These are phyloP conservation scores for Puccinia polysora DNA, from an alignment of 1,284 basidiomycete species.

Conservation along the genomic window DNA sequence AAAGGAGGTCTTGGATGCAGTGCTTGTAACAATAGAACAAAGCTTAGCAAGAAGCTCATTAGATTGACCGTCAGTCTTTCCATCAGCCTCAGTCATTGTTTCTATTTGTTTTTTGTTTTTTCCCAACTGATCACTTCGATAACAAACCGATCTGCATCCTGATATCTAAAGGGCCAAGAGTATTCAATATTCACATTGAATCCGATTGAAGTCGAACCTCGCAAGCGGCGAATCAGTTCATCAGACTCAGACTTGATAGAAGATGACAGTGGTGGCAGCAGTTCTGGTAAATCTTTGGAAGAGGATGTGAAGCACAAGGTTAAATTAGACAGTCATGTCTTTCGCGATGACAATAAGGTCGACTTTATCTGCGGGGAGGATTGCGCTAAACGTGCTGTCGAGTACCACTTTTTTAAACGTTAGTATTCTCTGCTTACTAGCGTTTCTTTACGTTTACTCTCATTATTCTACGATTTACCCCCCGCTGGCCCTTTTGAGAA, in stretches of 20 bases:
- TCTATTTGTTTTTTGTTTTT: no score
- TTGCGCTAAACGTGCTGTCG: slow-evolving; percentile 14
- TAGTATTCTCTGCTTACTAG: background rate
- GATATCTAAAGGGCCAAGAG: background rate
- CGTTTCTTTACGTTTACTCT: background rate
- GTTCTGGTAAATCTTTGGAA: background rate
- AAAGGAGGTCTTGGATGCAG: slow-evolving; percentile 7
- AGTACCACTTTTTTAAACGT: slow-evolving; percentile 42
- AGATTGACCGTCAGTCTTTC: slow-evolving; percentile 13
- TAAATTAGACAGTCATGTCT: background rate
- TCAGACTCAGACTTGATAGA: background rate
- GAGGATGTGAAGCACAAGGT: slow-evolving; percentile 16
- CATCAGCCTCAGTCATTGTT: no score
- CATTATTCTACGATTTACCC: background rate
- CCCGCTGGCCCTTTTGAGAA: background rate
- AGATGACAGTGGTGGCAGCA: background rate
- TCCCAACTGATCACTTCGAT: background rate
- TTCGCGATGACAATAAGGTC: background rate
- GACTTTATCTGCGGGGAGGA: slow-evolving; percentile 23
- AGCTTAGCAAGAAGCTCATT: slow-evolving; percentile 17
- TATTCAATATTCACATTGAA: slow-evolving; percentile 3
- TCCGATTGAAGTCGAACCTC: background rate
- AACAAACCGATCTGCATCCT: background rate
- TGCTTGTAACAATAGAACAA: slow-evolving; percentile 31
- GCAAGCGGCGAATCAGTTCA: no score